Conservation (phyloP, 495 filamentous ascomycete genomes). For the Neurospora tetrasperma region DNA sequence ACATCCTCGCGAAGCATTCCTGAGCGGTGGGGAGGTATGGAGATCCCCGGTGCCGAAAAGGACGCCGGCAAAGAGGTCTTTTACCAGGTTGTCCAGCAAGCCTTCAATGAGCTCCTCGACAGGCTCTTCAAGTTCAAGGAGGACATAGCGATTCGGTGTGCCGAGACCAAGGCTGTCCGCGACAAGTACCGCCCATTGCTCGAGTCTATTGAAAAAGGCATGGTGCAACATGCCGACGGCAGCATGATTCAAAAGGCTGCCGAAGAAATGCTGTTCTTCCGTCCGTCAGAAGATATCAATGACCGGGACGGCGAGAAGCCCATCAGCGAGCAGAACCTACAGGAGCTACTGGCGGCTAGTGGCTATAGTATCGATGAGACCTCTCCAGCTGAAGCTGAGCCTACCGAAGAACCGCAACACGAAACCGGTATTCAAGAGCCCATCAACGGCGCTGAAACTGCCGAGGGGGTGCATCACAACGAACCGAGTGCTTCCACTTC, state of each 20-base stretch:
- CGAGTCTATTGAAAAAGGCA: conserved; percentile 33
- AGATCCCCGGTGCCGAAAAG: conserved; percentile 67
- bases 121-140: conserved; percentile 74
- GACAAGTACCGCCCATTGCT: conserved; percentile 39
- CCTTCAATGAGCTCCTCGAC: conserved; percentile 85
- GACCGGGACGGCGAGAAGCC: conserved; percentile 11
- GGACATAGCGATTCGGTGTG: conserved; percentile 59
- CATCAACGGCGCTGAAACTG: neutral
- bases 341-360: conserved; percentile 39
- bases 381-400: neutral
- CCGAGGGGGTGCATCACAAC: conserved; percentile 2
- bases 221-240: neutral
- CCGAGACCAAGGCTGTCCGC: conserved; percentile 52
- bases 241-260: neutral
- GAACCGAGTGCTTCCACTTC: conserved; percentile 2
- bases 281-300: neutral
- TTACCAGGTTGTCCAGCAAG: conserved; percentile 82
- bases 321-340: conserved; percentile 27
- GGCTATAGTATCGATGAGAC: conserved; percentile 36
- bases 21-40: conserved; percentile 75
- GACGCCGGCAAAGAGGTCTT: conserved; percentile 82
- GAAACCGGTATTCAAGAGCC: conserved; percentile 2
- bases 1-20: conserved; percentile 72
- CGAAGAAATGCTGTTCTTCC: neutral
- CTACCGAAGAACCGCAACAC: conserved; percentile 1